Evolutionary conservation across 345 rosid species (phyloP).

Genomic region (Melaleuca quinquenervia): DNA sequence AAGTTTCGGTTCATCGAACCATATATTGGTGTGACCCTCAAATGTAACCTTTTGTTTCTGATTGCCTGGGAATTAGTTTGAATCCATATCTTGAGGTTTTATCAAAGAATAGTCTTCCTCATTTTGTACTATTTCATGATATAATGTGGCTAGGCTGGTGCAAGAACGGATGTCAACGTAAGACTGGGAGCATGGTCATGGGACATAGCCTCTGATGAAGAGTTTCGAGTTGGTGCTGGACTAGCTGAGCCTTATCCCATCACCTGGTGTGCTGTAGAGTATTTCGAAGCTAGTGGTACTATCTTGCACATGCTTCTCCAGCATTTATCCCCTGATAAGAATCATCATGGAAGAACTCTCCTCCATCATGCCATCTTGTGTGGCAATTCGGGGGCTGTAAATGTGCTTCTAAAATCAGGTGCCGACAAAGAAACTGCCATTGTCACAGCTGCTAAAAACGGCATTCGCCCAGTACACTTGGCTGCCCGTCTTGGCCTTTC

Average conservation of each 20-base stretch:
- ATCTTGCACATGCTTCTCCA: constrained; percentile 63
- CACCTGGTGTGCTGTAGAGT: constrained; percentile 93
- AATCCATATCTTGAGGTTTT: neutral
- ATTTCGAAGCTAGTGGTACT: constrained; percentile 69
- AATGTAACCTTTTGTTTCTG: neutral
- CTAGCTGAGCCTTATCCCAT: constrained; percentile 82
- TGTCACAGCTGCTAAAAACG: constrained; percentile 28
- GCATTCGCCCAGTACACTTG: constrained; percentile 69
- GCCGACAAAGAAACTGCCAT: constrained; percentile 52
- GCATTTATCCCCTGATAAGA: constrained; percentile 25
- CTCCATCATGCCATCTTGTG: constrained; percentile 94
- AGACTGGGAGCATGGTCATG: constrained; percentile 97
- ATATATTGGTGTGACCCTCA: neutral
- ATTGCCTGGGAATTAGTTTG: neutral
- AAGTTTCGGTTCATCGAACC: neutral
- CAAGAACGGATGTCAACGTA: constrained; percentile 39
- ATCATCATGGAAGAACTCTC: constrained; percentile 71
- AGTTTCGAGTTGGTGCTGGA: constrained; percentile 92
- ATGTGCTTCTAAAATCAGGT: constrained; percentile 52
- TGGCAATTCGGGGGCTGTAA: constrained; percentile 58
- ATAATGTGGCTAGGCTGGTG: constrained; percentile 40
- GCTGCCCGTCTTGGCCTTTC: constrained; percentile 64
- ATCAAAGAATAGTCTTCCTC: neutral
- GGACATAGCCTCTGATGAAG: constrained; percentile 85
- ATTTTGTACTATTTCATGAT: neutral